Percentiles rank a stretch among this genome's conserved stretches.
Conservation (phyloP, 148 eudicot species). For the Rhododendron vialii region DNA sequence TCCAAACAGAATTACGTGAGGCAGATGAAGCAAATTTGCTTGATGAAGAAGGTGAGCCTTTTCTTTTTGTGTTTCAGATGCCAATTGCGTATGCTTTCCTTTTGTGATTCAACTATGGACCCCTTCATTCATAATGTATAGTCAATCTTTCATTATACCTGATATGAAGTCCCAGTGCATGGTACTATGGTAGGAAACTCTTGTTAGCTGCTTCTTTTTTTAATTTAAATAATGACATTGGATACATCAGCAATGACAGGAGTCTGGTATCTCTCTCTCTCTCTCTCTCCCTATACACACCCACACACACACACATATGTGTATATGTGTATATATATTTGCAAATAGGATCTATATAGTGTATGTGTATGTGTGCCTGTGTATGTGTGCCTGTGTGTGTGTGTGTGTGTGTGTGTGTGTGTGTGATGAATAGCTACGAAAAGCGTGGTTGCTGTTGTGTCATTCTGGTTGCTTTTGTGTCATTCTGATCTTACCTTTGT, state of each 20-base stretch:
- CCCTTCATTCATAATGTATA: neutral
- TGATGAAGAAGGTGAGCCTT: conserved; percentile 61
- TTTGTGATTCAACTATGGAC: neutral
- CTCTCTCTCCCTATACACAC: neutral
- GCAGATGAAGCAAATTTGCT: conserved; percentile 80
- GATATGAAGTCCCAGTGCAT: neutral
- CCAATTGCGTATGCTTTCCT: neutral
- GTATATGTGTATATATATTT: no score
- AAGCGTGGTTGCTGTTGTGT: neutral
- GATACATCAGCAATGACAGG: neutral
- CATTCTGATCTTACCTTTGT: neutral
- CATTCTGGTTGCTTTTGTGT: neutral
- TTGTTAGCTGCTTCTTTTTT: neutral
- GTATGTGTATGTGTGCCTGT: neutral
- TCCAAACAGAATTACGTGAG: conserved; percentile 46
- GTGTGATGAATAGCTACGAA: neutral
- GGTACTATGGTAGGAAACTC: neutral
- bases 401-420: neutral
- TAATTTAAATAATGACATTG: neutral
- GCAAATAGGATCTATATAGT: neutral
- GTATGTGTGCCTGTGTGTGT: neutral
- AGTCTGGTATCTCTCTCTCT: neutral
- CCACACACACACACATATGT: neutral
- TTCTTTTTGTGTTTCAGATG: neutral
- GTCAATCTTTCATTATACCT: neutral